Evolutionary conservation across 2,329 filamentous ascomycete genomes (phyloP).

Genomic region (Colletotrichum sp.): DNA sequence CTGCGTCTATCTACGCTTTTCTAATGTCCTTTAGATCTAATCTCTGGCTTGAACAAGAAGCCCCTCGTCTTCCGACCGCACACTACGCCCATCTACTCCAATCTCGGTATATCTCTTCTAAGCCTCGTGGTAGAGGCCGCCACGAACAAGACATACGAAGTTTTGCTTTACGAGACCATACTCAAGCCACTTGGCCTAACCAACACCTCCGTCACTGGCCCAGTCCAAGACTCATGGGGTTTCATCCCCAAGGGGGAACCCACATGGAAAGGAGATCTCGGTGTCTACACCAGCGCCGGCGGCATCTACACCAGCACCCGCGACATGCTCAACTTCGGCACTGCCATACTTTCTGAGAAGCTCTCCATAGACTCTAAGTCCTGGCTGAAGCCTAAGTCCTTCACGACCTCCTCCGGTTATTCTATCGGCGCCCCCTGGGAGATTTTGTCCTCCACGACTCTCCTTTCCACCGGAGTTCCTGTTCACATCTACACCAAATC

Average conservation of each 20-base stretch:
- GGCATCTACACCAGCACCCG: constrained; percentile 46
- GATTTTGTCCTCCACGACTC: constrained; percentile 33
- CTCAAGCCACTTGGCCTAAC: constrained; percentile 46
- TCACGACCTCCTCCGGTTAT: constrained; percentile 41
- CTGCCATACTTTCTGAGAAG: constrained; percentile 44
- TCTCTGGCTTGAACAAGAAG: constrained; percentile 17
- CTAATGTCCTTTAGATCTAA: constrained; percentile 21
- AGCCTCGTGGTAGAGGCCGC: constrained; percentile 25
- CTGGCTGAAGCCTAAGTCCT: constrained; percentile 52
- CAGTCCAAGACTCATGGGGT: constrained; percentile 29
- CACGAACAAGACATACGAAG: constrained; percentile 21
- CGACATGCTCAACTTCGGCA: constrained; percentile 46
- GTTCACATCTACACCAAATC: constrained; percentile 38
- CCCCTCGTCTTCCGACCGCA: constrained; percentile 22
- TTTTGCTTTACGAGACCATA: constrained; percentile 41
- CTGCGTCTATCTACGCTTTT: background rate
- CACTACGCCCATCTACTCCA: constrained; percentile 25
- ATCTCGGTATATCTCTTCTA: constrained; percentile 25
- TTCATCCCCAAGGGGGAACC: constrained; percentile 41
- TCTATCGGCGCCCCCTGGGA: constrained; percentile 41
- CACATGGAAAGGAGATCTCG: constrained; percentile 39
- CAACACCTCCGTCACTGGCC: constrained; percentile 40
- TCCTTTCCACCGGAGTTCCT: constrained; percentile 31
- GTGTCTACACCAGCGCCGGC: constrained; percentile 42
- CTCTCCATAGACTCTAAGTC: constrained; percentile 43